These are phyloP conservation scores for Wickerhamiella vanderwaltii DNA, from an alignment of 805 yeast species.

Conservation along the genomic window DNA sequence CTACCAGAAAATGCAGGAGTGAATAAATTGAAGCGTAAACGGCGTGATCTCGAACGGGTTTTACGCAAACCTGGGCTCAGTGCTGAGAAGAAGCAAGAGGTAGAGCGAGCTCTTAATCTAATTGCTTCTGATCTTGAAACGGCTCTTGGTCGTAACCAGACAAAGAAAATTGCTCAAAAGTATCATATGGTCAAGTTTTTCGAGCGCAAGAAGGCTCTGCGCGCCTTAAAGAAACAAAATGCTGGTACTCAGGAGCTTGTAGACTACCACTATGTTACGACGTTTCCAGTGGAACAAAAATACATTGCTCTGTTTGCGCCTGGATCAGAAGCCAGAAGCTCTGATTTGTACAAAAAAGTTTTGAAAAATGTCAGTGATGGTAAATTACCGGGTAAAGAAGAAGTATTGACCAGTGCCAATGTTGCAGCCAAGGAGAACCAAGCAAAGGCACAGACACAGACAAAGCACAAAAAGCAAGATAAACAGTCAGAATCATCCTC, in stretches of 20 bases:
- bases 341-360: slow-evolving; percentile 41
- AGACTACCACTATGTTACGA: slow-evolving; percentile 61
- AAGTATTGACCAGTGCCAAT: slow-evolving; percentile 14
- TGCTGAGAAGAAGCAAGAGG: slow-evolving; percentile 33
- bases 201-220: slow-evolving; percentile 72
- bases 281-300: slow-evolving; percentile 69
- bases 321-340: slow-evolving; percentile 29
- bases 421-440: slow-evolving; percentile 16
- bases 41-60: slow-evolving; percentile 72
- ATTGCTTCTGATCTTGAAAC: slow-evolving; percentile 44
- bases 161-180: slow-evolving; percentile 47
- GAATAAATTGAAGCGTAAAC: slow-evolving; percentile 59
- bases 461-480: slow-evolving; percentile 26
- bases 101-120: slow-evolving; percentile 61
- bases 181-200: slow-evolving; percentile 92
- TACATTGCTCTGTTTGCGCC: slow-evolving; percentile 67
- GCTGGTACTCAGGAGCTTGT: slow-evolving; percentile 27
- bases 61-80: slow-evolving; percentile 50
- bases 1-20: slow-evolving; percentile 17
- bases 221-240: slow-evolving; percentile 45
- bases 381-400: slow-evolving; percentile 43
- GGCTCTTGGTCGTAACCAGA: slow-evolving; percentile 35
- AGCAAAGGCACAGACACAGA: slow-evolving; percentile 23
- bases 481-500: too few species aligned
- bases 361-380: slow-evolving; percentile 41